Base-by-base conservation (phyloP, 768 basidiomycete genomes). In the Pulveroboletus sp. region DNA sequence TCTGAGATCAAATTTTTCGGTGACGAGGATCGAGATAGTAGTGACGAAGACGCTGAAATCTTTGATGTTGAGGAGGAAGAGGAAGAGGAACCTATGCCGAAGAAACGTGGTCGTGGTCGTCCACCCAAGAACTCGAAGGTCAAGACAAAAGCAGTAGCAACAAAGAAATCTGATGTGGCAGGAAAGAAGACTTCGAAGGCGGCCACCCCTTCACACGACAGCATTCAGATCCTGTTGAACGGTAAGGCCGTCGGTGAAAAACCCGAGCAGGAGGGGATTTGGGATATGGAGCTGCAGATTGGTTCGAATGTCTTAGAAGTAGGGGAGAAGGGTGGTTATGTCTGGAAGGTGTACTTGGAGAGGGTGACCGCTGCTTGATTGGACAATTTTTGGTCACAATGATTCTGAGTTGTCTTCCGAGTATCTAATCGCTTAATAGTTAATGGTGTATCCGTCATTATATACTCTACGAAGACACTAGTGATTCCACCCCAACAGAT, bases 281-380 rank as follows among this genome's bases (percentile, higher is more conserved):
- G 89, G 89, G 75, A 77, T 56, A 68, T 88, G 14, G 75, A 77
- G 16, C 67, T 89, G 16, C 72, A 78, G 1, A 62, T 71, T 5
- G 89, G 89, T 13, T 58, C 72, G 5, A 86, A 80, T 57, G 68
- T 81, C 16, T 63, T 92, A 24, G 89, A 91, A 64, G 69, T 92
- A 22, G 86, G 88, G 29, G 85, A 86, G 70, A 77, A 76, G 58
- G 82, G 79, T 29, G 85, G 85, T 10, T 63, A 81, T 56, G 64
- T 79, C 22, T 89, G 86, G 86, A 87, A 83, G 65, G 72, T 86
- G 20, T 85, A 85, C 62, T 68, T 83, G 36, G 79, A 82, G 56
- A 74, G 80, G 36, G 50, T 71, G 52, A 49, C 58, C 19, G 38
- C 51, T 11, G 45, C 57, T 34, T 69, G 54, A 64, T 50, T 30